phyloP scores from a whole-genome alignment of 768 basidiomycete species.

The Tricholoma flavovirens region DNA sequence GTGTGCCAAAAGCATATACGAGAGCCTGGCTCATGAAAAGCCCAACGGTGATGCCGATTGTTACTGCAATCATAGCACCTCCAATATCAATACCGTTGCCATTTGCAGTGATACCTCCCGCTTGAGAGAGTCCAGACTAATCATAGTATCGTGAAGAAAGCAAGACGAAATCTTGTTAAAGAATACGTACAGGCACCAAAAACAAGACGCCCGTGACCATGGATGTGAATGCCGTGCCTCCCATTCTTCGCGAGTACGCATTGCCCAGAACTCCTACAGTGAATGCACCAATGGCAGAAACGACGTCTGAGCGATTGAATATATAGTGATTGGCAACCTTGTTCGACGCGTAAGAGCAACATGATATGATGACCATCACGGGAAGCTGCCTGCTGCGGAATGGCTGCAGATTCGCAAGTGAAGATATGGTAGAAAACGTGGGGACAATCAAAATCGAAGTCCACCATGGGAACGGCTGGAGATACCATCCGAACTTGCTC shows the following conservation, averaged over 20 bases:
- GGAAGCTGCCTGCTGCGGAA: conserved; percentile 62
- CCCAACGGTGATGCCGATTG: conserved; percentile 86
- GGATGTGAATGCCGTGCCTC: conserved; percentile 82
- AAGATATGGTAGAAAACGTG: conserved; percentile 63
- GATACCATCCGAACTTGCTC: conserved; percentile 61
- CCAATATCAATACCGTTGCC: conserved; percentile 82
- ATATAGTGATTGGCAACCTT: conserved; percentile 82
- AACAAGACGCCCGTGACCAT: conserved; percentile 90
- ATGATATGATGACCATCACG: conserved; percentile 84
- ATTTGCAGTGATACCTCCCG: conserved; percentile 77
- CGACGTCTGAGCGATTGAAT: conserved; percentile 78
- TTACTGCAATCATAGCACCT: conserved; percentile 84
- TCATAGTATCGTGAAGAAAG: conserved; percentile 3
- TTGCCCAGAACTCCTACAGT: conserved; percentile 77
- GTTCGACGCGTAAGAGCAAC: conserved; percentile 72
- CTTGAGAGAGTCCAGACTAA: conserved; percentile 81
- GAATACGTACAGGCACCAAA: conserved; percentile 67
- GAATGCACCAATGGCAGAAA: conserved; percentile 82
- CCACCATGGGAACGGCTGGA: conserved; percentile 80
- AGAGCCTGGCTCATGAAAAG: conserved; percentile 84
- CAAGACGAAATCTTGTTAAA: conserved; percentile 3
- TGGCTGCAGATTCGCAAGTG: conserved; percentile 75
- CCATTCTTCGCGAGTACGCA: conserved; percentile 73
- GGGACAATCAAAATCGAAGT: conserved; percentile 73
- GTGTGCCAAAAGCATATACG: conserved; percentile 79